Evolutionary conservation across 768 basidiomycete genomes (phyloP), one percentile per base, ranked within the genome.

Genomic region (Tricholomella constricta): DNA sequence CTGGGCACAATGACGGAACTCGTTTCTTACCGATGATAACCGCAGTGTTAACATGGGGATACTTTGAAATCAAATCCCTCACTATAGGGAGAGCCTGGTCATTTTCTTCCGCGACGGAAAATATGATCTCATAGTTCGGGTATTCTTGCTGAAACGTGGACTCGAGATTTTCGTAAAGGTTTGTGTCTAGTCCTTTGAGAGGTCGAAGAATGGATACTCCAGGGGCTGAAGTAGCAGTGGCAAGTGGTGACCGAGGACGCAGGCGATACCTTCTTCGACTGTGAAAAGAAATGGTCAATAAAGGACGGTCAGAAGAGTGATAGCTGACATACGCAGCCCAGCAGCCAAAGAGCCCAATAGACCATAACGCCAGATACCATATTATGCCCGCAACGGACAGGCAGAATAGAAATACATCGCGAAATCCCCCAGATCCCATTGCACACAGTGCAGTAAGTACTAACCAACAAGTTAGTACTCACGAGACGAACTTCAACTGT

Each of bases 171-270:
- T 97, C 94, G 70, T 89, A 98, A 17, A 99, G 80, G 68, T 98
- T 98, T 52, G 88, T 83, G 70, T 99, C 97, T 20, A 99, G 77
- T 12, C 97, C 97, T 68, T 95, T 95, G 45, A 99, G 78, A 6
- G 97, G 97, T 41, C 97, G 85, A 45, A 98, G 78, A 60, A 98
- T 93, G 2, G 94, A 92, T 26, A 98, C 96, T 17, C 94, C 96
- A 10, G 94, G 94, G 3, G 82, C 81, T 15, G 75, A 65, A 15
- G 68, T 62, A 6, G 80, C 73, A n/a, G 77, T 74, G 6, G 81
- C 71, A 29, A 81, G 73, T 26, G 84, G 86, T 6, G 85, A 86
- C 15, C 80, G 79, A 25, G 85, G 84, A 27, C 85, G 80, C 45
- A 78, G 71, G 40, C 86, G 78, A 67, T 94, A 97, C 40, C 91